Conservation (phyloP, 495 filamentous ascomycete species). For the Glutinoglossum americanum region DNA sequence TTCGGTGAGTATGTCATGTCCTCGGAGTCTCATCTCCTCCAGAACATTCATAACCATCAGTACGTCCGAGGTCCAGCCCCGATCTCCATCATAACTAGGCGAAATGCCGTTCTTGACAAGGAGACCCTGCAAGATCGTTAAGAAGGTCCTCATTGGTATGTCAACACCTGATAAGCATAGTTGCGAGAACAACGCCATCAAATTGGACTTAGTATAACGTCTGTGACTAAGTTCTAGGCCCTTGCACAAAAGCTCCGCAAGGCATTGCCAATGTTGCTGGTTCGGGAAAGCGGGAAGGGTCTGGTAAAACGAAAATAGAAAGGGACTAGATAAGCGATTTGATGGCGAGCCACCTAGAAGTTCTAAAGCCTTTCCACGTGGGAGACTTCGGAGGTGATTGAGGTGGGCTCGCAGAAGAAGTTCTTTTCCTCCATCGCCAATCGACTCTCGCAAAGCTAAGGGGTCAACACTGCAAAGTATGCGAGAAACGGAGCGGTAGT, state of each 20-base stretch:
- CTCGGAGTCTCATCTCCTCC: conserved; percentile 23
- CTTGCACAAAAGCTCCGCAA: conserved; percentile 19
- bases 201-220: conserved; percentile 17
- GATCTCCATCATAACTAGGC: conserved; percentile 7
- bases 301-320: conserved; percentile 25
- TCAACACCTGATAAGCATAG: conserved; percentile 16
- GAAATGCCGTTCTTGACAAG: background rate
- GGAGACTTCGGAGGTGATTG: conserved; percentile 16
- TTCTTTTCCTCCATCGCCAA: background rate
- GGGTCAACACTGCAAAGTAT: background rate
- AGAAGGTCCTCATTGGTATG: conserved; percentile 18
- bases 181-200: conserved; percentile 16
- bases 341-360: conserved; percentile 22
- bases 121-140: conserved; percentile 17
- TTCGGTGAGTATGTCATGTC: conserved; percentile 22
- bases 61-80: conserved; percentile 5
- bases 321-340: conserved; percentile 26
- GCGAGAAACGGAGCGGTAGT: background rate
- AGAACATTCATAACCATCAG: conserved; percentile 13
- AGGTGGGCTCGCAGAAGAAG: conserved; percentile 14
- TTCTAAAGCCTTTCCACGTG: conserved; percentile 13
- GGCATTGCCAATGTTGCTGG: conserved; percentile 13
- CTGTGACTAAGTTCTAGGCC: conserved; percentile 20
- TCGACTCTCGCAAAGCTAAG: background rate
- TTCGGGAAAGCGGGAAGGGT: conserved; percentile 15